These are phyloP conservation scores for Neurospora tetrasperma DNA, from an alignment of 495 filamentous ascomycete species.

Conservation along the genomic window DNA sequence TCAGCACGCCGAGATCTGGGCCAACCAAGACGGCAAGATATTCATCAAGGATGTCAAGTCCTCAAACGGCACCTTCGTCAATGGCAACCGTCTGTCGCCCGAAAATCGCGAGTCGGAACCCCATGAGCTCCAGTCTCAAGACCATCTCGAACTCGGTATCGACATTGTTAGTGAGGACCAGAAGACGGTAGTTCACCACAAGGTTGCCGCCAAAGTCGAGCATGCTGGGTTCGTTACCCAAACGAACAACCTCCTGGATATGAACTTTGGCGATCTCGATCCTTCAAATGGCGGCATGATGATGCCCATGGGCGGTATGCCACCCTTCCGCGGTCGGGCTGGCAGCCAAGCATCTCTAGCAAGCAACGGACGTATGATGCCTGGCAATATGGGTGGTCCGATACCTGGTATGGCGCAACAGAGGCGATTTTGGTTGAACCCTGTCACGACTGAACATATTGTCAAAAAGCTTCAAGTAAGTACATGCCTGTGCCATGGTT, in stretches of 20 bases:
- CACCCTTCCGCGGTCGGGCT: conserved; percentile 52
- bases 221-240: conserved; percentile 70
- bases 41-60: conserved; percentile 97
- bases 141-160: conserved; percentile 87
- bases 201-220: conserved; percentile 91
- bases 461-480: conserved; percentile 88
- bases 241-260: conserved; percentile 65
- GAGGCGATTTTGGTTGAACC: conserved; percentile 63
- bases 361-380: conserved; percentile 45
- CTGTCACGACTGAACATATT: conserved; percentile 87
- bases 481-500: conserved; percentile 4
- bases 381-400: conserved; percentile 51
- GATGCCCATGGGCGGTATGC: conserved; percentile 36
- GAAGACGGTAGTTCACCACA: conserved; percentile 95
- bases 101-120: conserved; percentile 95
- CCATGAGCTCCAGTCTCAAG: conserved; percentile 76
- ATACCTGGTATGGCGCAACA: conserved; percentile 32
- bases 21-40: conserved; percentile 77
- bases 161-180: conserved; percentile 98
- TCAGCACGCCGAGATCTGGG: conserved; percentile 95
- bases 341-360: conserved; percentile 61
- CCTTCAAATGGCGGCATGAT: conserved; percentile 62
- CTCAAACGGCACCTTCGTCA: conserved; percentile 97
- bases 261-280: conserved; percentile 83
- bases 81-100: conserved; percentile 76